A percentile compares a stretch with the other conserved stretches of the same genome.
These are phyloP conservation scores for Mariannaea elegans DNA, from an alignment of 2,329 filamentous ascomycete genomes.

Conservation along the genomic window DNA sequence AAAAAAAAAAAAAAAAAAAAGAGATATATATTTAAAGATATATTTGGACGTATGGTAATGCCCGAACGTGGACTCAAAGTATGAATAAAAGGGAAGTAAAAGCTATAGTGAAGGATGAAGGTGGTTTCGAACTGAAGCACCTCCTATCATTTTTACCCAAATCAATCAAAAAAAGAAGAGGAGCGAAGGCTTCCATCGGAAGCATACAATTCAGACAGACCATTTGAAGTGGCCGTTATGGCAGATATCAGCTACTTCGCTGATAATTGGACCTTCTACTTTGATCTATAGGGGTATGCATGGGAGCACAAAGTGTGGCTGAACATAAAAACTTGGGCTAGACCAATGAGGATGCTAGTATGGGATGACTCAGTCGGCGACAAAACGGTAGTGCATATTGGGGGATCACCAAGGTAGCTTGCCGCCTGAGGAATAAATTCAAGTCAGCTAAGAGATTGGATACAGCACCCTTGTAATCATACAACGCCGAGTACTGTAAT, in stretches of 20 bases:
- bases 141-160: not conserved
- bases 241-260: slow-evolving; percentile 6
- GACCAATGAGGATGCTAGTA: not conserved
- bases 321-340: too few species aligned
- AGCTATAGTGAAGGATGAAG: too few species aligned
- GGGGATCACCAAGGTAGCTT: too few species aligned
- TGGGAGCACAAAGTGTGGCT: too few species aligned
- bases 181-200: not conserved
- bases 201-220: not conserved
- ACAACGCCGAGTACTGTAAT: too few species aligned
- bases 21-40: too few species aligned
- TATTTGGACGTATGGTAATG: too few species aligned
- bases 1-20: too few species aligned
- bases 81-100: too few species aligned
- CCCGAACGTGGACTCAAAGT: too few species aligned
- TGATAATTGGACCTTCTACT: not conserved
- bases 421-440: not conserved
- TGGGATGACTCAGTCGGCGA: slow-evolving; percentile 7
- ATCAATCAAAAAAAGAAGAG: not conserved
- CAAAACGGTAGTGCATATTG: too few species aligned
- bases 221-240: not conserved
- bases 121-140: not conserved
- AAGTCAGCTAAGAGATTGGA: not conserved
- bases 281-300: slow-evolving; percentile 1
- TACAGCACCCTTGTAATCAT: too few species aligned